Conservation (phyloP, 116 monocot genomes). For the Trichopus zeylanicus region DNA sequence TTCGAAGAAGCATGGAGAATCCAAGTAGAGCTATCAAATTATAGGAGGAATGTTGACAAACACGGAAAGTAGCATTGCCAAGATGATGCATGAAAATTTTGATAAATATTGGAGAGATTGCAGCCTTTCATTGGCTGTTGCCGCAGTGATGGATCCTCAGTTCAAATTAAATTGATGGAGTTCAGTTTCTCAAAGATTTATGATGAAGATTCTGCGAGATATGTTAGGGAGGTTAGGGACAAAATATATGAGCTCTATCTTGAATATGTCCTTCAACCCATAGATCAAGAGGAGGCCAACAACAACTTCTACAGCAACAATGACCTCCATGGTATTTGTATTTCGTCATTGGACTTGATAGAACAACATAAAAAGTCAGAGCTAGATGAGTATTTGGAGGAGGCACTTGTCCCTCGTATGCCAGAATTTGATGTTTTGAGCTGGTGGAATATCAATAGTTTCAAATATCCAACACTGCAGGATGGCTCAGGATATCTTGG, state of each 20-base stretch:
- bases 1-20: slow-evolving; percentile 94
- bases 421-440: slow-evolving; percentile 76
- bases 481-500: slow-evolving; percentile 77
- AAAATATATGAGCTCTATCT: slow-evolving; percentile 58
- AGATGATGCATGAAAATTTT: slow-evolving; percentile 75
- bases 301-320: slow-evolving; percentile 12
- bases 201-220: slow-evolving; percentile 55
- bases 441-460: slow-evolving; percentile 84
- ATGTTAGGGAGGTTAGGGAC: slow-evolving; percentile 57
- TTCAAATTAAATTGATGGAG: slow-evolving; percentile 92
- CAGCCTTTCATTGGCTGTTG: slow-evolving; percentile 68
- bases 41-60: slow-evolving; percentile 26
- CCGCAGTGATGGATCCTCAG: slow-evolving; percentile 87
- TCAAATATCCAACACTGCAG: slow-evolving; percentile 74
- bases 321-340: slow-evolving; percentile 51
- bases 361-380: slow-evolving; percentile 53
- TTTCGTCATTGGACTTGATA: slow-evolving; percentile 53
- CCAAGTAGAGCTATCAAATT: slow-evolving; percentile 49
- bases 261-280: slow-evolving; percentile 53
- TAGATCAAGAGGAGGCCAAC: slow-evolving; percentile 26
- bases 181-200: slow-evolving; percentile 81
- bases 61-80: slow-evolving; percentile 35
- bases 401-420: slow-evolving; percentile 58
- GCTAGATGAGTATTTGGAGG: slow-evolving; percentile 86
- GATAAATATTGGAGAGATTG: slow-evolving; percentile 93